Evolutionary conservation across 192 early-diverging fungal genomes (phyloP).

Genomic region (Gonapodya prolifera): DNA sequence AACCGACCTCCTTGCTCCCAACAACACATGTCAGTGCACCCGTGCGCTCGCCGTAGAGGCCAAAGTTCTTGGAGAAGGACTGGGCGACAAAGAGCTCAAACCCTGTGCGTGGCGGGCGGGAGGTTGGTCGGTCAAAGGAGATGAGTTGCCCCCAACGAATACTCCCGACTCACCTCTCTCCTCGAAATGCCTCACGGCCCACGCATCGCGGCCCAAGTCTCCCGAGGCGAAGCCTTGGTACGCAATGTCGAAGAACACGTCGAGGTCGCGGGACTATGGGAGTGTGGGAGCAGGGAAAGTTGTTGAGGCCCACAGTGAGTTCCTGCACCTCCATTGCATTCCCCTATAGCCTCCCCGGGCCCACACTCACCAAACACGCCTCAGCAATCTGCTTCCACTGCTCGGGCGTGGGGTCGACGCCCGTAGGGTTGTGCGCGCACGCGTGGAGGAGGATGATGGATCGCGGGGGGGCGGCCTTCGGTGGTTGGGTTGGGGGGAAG

Average conservation of each 20-base stretch:
- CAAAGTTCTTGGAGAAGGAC: constrained; percentile 99
- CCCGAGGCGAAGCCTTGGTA: constrained; percentile 99
- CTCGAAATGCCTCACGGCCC: constrained; percentile 90
- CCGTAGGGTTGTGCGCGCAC: constrained; percentile 99
- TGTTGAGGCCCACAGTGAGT: too few species aligned
- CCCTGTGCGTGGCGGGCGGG: constrained; percentile 21
- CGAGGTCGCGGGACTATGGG: constrained; percentile 51
- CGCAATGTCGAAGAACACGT: constrained; percentile 98
- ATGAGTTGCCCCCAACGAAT: not conserved
- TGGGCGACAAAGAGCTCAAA: constrained; percentile 72
- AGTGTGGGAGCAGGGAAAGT: not conserved
- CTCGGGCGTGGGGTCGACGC: constrained; percentile 84
- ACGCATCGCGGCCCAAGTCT: constrained; percentile 73
- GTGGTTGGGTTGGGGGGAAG: not conserved
- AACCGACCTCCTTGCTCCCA: constrained; percentile 49
- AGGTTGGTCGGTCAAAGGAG: not conserved
- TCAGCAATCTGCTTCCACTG: constrained; percentile 86
- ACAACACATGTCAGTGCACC: constrained; percentile 81
- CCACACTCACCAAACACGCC: constrained; percentile 14
- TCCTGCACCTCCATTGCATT: too few species aligned
- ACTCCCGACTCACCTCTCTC: constrained; percentile 11
- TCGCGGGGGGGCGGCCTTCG: constrained; percentile 62
- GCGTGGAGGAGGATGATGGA: constrained; percentile 91
- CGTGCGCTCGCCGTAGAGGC: constrained; percentile 95
- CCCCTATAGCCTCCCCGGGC: too few species aligned